These are phyloP conservation scores for Lachnellula subtilissima DNA, from an alignment of 2,329 filamentous ascomycete genomes.

Conservation along the genomic window DNA sequence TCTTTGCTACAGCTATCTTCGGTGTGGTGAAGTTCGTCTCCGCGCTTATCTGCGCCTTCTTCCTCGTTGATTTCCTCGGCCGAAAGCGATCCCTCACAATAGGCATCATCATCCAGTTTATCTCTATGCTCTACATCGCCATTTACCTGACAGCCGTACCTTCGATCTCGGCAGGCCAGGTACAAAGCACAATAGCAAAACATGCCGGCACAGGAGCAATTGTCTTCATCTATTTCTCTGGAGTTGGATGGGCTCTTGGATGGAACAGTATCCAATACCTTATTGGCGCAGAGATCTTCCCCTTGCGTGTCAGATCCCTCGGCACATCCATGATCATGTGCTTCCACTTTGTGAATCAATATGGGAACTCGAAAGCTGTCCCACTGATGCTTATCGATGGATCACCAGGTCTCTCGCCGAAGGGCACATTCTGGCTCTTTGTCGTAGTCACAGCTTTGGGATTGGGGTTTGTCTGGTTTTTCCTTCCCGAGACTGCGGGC, in stretches of 20 bases:
- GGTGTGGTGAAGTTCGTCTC: slow-evolving; percentile 54
- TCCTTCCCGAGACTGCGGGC: slow-evolving; percentile 43
- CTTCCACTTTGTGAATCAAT: slow-evolving; percentile 67
- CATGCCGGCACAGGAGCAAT: slow-evolving; percentile 43
- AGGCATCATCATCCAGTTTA: slow-evolving; percentile 36
- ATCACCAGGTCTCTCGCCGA: slow-evolving; percentile 21
- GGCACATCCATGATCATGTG: slow-evolving; percentile 24
- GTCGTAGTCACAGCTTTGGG: slow-evolving; percentile 33
- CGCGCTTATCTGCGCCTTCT: slow-evolving; percentile 51
- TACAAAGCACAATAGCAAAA: slow-evolving; percentile 1
- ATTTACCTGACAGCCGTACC: slow-evolving; percentile 38
- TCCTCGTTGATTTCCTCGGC: slow-evolving; percentile 54
- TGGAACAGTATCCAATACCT: slow-evolving; percentile 54
- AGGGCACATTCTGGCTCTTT: slow-evolving; percentile 43
- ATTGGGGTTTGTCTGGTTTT: slow-evolving; percentile 39
- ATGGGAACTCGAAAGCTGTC: slow-evolving; percentile 70
- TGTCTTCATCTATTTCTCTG: slow-evolving; percentile 67
- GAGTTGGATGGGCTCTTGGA: slow-evolving; percentile 52
- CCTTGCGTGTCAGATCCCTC: slow-evolving; percentile 20
- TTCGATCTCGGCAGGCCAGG: neutral
- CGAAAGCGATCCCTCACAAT: slow-evolving; percentile 42
- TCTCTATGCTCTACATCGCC: slow-evolving; percentile 38
- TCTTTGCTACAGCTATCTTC: slow-evolving; percentile 53
- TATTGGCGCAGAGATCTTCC: slow-evolving; percentile 45
- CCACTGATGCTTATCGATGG: slow-evolving; percentile 64